phyloP scores from a whole-genome alignment of 805 yeast species.

The Teunomyces funiuensis region DNA sequence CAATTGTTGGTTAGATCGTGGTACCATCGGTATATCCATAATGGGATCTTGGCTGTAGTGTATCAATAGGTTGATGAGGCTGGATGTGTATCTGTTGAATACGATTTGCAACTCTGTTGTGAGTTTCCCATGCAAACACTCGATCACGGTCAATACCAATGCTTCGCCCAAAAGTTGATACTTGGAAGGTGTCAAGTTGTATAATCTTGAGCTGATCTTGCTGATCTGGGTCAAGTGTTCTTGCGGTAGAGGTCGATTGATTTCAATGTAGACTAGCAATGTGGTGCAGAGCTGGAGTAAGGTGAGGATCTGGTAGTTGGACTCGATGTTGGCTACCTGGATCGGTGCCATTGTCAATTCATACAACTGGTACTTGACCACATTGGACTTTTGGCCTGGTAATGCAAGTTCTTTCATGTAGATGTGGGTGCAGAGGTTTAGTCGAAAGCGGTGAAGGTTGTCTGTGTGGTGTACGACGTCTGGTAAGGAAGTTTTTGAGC shows the following conservation, averaged over 20 bases:
- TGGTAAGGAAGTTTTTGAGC: slow-evolving; percentile 2
- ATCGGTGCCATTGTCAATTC: slow-evolving; percentile 4
- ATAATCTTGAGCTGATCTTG: slow-evolving; percentile 19
- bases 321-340: slow-evolving; percentile 10
- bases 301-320: slow-evolving; percentile 15
- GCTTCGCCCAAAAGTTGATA: slow-evolving; percentile 22
- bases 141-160: slow-evolving; percentile 8
- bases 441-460: slow-evolving; percentile 11
- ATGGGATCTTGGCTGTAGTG: slow-evolving; percentile 1
- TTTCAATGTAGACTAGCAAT: slow-evolving; percentile 14
- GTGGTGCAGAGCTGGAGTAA: slow-evolving; percentile 18
- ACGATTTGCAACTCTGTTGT: slow-evolving; percentile 5
- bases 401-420: slow-evolving; percentile 7
- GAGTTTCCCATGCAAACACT: slow-evolving; percentile 3
- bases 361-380: slow-evolving; percentile 6
- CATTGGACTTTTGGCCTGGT: slow-evolving; percentile 4
- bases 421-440: slow-evolving; percentile 12
- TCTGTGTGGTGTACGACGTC: slow-evolving; percentile 6
- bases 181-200: slow-evolving; percentile 11
- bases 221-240: slow-evolving; percentile 10
- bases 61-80: slow-evolving; percentile 7
- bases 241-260: slow-evolving; percentile 14
- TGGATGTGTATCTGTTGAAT: slow-evolving; percentile 10
- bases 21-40: background rate
- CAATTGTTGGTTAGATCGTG: background rate